Evolutionary conservation across 1,284 basidiomycete genomes (phyloP).

Genomic region (Heliocybe sulcata): DNA sequence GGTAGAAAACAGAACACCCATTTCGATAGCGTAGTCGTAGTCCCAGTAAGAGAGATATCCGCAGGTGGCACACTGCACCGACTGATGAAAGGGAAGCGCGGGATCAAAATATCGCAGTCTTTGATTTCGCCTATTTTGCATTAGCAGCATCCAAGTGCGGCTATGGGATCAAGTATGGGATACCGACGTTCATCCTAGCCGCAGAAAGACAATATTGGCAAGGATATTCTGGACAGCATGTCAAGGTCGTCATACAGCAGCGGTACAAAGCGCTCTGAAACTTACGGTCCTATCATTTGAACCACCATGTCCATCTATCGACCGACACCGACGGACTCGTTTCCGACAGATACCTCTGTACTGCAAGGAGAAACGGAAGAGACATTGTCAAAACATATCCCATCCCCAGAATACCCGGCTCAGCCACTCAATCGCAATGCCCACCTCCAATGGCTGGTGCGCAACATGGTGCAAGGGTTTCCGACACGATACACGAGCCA

Average conservation of each 20-base stretch:
- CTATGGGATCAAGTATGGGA: too few species aligned
- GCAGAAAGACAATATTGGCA: too few species aligned
- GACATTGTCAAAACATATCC: slow-evolving; percentile 43
- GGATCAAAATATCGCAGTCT: too few species aligned
- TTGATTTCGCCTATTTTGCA: too few species aligned
- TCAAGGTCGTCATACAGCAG: neutral
- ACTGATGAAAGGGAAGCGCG: too few species aligned
- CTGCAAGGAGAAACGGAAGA: slow-evolving; percentile 66
- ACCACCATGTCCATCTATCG: slow-evolving; percentile 3
- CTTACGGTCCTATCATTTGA: neutral
- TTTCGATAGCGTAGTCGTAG: too few species aligned
- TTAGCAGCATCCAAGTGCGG: too few species aligned
- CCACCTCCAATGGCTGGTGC: slow-evolving; percentile 65
- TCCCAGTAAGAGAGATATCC: too few species aligned
- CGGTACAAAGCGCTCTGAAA: neutral
- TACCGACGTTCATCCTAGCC: too few species aligned
- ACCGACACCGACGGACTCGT: slow-evolving; percentile 44
- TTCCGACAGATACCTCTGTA: slow-evolving; percentile 55
- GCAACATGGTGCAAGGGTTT: slow-evolving; percentile 70
- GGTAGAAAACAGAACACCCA: too few species aligned
- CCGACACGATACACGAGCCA: slow-evolving; percentile 73
- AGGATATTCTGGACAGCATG: too few species aligned
- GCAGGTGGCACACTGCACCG: too few species aligned
- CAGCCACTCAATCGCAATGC: slow-evolving; percentile 43
- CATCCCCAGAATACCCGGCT: slow-evolving; percentile 11